Evolutionary conservation across 2,329 filamentous ascomycete genomes (phyloP), one percentile per base, ranked within the genome.

Genomic region (Leptographium wingfieldii): DNA sequence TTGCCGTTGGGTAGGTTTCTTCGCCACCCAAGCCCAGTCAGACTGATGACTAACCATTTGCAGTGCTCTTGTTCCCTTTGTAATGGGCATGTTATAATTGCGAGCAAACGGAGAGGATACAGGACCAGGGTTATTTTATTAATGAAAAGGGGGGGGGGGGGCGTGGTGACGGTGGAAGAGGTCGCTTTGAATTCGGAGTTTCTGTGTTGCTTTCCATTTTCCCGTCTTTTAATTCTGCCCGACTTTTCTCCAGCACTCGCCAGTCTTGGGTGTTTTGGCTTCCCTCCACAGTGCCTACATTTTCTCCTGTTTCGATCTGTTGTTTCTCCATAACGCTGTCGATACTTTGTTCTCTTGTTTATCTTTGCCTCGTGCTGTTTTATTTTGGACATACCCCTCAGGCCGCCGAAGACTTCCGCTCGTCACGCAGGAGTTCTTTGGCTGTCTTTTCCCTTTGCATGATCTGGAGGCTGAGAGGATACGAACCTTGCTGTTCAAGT

Each of bases 1-100:
- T 96, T 71, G 90, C 89, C 60, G 81, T 96, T 72, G 92, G 92
- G 94, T 97, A 82, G 77, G 91, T 87, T 35, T 25, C 22, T 16
- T 27, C 35, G 31, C 31, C 11, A 10, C 19, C 19, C 19, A 14
- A 10, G 25, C 52, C 16, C 29, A 38, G 10, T 3, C 19, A 1
- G 12, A 16, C 38, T 3, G 12, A 46, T 19, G 43, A 29, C 62
- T 59, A 59, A 60, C 58, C 7, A 4, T 49, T 29, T 51, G 65
- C 33, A 67, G 68, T 65, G 61, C 68, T 62, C 49, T 68, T 64
- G 57, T 70, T 60, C 59, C 67, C 59, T 63, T 67, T n/a, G 59
- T 65, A 4, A 64, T 67, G 64, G 63, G 65, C 62, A 63, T 67
- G 63, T 60, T 67, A 62, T 67, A 61, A 63, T 7, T 27, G 3